A percentile compares a stretch with the other conserved stretches of the same genome.
Evolutionary conservation across 768 basidiomycete species (phyloP).

Genomic region (Crepidotus variabilis): DNA sequence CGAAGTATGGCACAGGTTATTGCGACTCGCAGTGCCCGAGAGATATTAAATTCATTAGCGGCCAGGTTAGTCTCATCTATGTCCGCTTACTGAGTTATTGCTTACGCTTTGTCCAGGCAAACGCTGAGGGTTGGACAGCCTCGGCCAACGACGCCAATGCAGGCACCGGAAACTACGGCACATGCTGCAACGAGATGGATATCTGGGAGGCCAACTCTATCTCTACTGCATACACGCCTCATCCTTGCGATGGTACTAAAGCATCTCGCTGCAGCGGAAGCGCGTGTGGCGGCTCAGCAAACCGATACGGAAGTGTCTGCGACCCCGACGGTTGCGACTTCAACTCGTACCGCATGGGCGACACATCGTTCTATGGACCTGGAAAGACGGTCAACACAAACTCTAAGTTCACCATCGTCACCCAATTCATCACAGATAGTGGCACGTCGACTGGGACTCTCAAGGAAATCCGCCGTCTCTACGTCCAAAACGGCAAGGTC

Average conservation of each 20-base stretch:
- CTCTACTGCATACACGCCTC: slow-evolving; percentile 48
- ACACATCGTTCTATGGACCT: slow-evolving; percentile 39
- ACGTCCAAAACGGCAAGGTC: slow-evolving; percentile 48
- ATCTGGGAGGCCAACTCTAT: slow-evolving; percentile 53
- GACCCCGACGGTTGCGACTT: slow-evolving; percentile 56
- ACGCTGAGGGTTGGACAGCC: slow-evolving; percentile 9
- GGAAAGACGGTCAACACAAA: slow-evolving; percentile 18
- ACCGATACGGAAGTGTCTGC: slow-evolving; percentile 40
- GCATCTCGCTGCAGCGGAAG: slow-evolving; percentile 37
- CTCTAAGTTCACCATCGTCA: slow-evolving; percentile 50
- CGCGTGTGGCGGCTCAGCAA: slow-evolving; percentile 26
- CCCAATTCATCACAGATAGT: slow-evolving; percentile 48
- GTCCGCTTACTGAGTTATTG: neutral
- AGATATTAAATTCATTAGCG: slow-evolving; percentile 54
- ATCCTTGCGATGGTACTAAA: slow-evolving; percentile 36
- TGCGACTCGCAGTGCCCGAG: slow-evolving; percentile 45
- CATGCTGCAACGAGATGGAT: slow-evolving; percentile 37
- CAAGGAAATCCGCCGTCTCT: slow-evolving; percentile 48
- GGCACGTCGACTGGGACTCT: slow-evolving; percentile 41
- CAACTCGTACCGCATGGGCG: slow-evolving; percentile 55
- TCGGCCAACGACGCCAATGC: slow-evolving; percentile 16
- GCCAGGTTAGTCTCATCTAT: slow-evolving; percentile 29
- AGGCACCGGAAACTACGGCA: slow-evolving; percentile 14
- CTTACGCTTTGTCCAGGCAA: slow-evolving; percentile 2
- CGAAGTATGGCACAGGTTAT: slow-evolving; percentile 30